phyloP scores from a whole-genome alignment of 2,329 filamentous ascomycete species.

The Fusarium sp. region DNA sequence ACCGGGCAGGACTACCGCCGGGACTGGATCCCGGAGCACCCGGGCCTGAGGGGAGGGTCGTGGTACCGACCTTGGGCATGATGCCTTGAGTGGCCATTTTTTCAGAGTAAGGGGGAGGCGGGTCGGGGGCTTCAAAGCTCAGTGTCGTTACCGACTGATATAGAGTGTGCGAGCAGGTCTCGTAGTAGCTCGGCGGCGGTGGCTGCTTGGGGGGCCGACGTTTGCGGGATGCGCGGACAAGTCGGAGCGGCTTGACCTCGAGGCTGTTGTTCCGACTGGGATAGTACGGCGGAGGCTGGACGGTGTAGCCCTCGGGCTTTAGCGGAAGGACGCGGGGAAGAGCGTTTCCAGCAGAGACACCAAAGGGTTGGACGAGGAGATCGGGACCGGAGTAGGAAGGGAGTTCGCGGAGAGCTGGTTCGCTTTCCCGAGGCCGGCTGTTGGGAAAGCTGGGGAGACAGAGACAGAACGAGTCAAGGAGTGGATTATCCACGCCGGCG shows the following conservation, averaged over 20 bases:
- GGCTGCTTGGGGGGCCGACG: conserved; percentile 18
- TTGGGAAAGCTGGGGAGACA: conserved; percentile 39
- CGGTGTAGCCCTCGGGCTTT: conserved; percentile 36
- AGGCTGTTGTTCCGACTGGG: conserved; percentile 29
- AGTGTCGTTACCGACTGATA: conserved; percentile 35
- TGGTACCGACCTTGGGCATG: conserved; percentile 40
- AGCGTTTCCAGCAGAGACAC: conserved; percentile 33
- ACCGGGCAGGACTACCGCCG: conserved; percentile 30
- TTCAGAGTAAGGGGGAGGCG: conserved; percentile 35
- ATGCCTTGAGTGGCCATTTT: conserved; percentile 36
- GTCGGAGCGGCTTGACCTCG: conserved; percentile 40
- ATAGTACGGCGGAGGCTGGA: conserved; percentile 37
- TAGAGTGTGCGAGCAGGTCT: conserved; percentile 29
- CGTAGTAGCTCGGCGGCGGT: conserved; percentile 36
- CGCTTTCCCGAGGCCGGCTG: conserved; percentile 36
- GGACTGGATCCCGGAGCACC: conserved; percentile 12
- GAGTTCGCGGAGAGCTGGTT: conserved; percentile 23
- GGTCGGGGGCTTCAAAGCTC: conserved; percentile 33
- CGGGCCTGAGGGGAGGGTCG: conserved; percentile 14
- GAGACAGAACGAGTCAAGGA: conserved; percentile 38
- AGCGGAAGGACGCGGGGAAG: conserved; percentile 40
- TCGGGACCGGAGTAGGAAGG: conserved; percentile 36
- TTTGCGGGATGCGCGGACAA: conserved; percentile 37
- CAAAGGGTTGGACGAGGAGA: conserved; percentile 22
- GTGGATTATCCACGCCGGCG: conserved; percentile 41